Percentiles rank a stretch among this genome's conserved stretches.
Evolutionary conservation across 225 moss, liverwort and hornwort species (phyloP).

Genomic region (Straminergon stramineum): DNA sequence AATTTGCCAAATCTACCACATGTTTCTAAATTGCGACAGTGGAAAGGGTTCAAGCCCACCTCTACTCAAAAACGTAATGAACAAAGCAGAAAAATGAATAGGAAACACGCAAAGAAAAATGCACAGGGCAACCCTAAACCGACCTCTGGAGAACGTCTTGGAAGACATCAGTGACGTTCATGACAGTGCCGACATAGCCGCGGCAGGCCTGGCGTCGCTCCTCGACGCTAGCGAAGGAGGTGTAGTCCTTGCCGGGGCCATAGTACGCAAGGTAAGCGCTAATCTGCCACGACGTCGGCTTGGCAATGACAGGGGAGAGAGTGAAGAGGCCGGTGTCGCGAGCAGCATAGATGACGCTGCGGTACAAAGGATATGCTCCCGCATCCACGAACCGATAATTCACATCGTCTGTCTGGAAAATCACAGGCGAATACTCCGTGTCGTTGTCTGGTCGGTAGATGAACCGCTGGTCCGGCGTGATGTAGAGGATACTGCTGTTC

Average conservation of each 20-base stretch:
- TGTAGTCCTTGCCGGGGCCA: constrained; percentile 22
- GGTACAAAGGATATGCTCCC: constrained; percentile 24
- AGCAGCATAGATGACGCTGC: constrained; percentile 25
- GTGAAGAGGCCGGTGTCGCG: constrained; percentile 43
- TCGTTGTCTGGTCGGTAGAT: constrained; percentile 16
- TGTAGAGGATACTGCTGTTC: constrained; percentile 38
- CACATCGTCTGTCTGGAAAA: constrained; percentile 21
- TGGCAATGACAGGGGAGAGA: constrained; percentile 40
- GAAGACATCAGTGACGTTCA: constrained; percentile 54
- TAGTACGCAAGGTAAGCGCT: constrained; percentile 70
- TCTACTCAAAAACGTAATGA: neutral
- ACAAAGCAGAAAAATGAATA: neutral
- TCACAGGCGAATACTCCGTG: constrained; percentile 62
- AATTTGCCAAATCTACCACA: neutral
- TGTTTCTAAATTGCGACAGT: neutral
- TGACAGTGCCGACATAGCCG: constrained; percentile 51
- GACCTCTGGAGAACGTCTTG: constrained; percentile 28
- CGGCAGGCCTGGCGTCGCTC: constrained; percentile 32
- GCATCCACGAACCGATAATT: constrained; percentile 12
- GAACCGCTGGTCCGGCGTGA: neutral
- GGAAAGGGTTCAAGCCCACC: neutral
- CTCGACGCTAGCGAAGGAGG: constrained; percentile 21
- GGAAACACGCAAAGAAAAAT: neutral
- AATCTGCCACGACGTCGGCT: constrained; percentile 23
- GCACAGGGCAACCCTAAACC: neutral